Conservation (phyloP, 78 protist genomes). For the Blattamonas nauphoetae region DNA sequence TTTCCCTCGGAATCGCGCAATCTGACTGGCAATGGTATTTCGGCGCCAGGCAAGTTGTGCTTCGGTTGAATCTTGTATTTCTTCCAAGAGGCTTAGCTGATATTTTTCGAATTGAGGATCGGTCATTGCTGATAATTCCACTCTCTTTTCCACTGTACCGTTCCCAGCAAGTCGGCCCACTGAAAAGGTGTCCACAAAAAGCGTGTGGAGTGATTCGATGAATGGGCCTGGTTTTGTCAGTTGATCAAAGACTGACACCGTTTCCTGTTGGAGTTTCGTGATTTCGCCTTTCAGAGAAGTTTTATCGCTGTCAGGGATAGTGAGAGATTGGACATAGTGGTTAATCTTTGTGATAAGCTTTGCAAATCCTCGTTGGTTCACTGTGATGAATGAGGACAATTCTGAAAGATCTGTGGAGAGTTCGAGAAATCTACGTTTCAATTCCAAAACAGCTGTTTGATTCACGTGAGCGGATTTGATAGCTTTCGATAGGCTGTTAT, state of each 20-base stretch:
- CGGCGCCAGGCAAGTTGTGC: neutral
- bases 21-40: neutral
- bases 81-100: neutral
- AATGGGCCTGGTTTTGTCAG: no score
- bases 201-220: no score
- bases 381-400: neutral
- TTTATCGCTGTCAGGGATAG: no score
- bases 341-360: neutral
- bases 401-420: neutral
- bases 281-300: no score
- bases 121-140: neutral
- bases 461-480: no score
- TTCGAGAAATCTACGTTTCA: neutral
- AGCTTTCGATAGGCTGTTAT: no score
- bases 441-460: no score
- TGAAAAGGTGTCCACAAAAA: neutral
- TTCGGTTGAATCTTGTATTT: neutral
- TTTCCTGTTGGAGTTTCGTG: no score
- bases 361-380: neutral
- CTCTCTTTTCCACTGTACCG: neutral
- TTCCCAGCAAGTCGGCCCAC: neutral
- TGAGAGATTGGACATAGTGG: no score
- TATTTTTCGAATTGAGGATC: neutral
- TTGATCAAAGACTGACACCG: no score
- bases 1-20: neutral